A percentile compares a stretch with the other conserved stretches of the same genome.
phyloP scores from a whole-genome alignment of 768 basidiomycete species.

The Collybia nuda region DNA sequence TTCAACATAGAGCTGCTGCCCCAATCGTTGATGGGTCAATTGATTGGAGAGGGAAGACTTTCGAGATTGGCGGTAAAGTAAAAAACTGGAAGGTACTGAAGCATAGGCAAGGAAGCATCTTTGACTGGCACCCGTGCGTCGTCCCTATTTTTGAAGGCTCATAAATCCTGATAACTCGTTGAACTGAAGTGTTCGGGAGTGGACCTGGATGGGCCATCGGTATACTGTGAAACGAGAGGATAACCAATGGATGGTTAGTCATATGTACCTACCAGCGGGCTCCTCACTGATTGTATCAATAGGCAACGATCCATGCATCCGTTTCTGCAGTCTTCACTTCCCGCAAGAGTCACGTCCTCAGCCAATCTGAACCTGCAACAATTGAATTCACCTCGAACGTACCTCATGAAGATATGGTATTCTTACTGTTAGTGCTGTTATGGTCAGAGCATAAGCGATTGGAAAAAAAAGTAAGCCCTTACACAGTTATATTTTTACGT shows the following conservation, averaged over 20 bases:
- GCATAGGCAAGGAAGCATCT: not conserved
- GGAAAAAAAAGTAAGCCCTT: not conserved
- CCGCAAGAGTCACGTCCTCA: constrained; percentile 4
- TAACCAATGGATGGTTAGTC: constrained; percentile 6
- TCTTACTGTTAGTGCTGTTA: constrained; percentile 12
- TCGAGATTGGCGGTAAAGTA: constrained; percentile 6
- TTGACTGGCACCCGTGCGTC: no score
- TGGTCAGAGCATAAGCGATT: constrained; percentile 13
- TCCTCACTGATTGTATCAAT: not conserved
- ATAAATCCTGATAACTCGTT: no score
- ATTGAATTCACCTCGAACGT: constrained; percentile 5
- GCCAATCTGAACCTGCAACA: constrained; percentile 6
- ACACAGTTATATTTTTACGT: no score
- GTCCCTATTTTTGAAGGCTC: no score
- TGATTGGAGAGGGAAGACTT: constrained; percentile 8
- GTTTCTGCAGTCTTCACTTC: constrained; percentile 3
- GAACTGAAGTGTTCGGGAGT: not conserved
- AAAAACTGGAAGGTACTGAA: constrained; percentile 4
- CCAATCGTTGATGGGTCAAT: constrained; percentile 3
- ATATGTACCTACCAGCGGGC: no score
- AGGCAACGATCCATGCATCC: constrained; percentile 4
- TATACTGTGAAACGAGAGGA: constrained; percentile 8
- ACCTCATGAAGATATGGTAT: constrained; percentile 7
- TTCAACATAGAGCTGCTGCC: not conserved
- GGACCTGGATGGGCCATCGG: constrained; percentile 7